Conservation (phyloP, 2,329 filamentous ascomycete species). For the Mycosphaerelloides madeirae region DNA sequence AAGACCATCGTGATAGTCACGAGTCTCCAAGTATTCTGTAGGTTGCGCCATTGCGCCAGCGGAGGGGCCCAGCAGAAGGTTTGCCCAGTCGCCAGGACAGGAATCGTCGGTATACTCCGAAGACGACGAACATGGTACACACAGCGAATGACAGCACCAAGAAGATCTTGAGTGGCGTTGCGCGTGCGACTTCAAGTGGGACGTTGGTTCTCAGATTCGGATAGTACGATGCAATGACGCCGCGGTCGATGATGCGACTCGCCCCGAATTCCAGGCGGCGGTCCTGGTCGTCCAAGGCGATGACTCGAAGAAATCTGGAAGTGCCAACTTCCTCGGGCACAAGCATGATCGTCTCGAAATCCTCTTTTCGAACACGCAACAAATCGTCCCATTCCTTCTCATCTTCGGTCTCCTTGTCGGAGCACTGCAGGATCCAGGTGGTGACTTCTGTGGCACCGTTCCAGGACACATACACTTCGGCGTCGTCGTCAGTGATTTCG, state of each 20-base stretch:
- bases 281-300: slow-evolving; percentile 25
- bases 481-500: slow-evolving; percentile 27
- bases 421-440: slow-evolving; percentile 51
- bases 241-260: slow-evolving; percentile 21
- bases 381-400: slow-evolving; percentile 23
- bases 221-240: slow-evolving; percentile 17
- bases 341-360: slow-evolving; percentile 39
- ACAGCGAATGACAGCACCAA: slow-evolving; percentile 17
- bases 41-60: slow-evolving; percentile 22
- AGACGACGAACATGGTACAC: slow-evolving; percentile 21
- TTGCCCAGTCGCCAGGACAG: slow-evolving; percentile 21
- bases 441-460: slow-evolving; percentile 45
- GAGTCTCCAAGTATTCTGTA: slow-evolving; percentile 22
- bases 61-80: slow-evolving; percentile 17
- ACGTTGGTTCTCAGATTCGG: slow-evolving; percentile 1
- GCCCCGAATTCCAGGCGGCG: slow-evolving; percentile 21
- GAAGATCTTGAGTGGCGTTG: slow-evolving; percentile 19
- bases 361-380: slow-evolving; percentile 15
- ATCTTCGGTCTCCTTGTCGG: slow-evolving; percentile 23
- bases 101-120: slow-evolving; percentile 24
- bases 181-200: slow-evolving; percentile 4
- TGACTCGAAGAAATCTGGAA: slow-evolving; percentile 25
- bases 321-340: slow-evolving; percentile 15
- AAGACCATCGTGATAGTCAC: slow-evolving; percentile 6
- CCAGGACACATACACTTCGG: slow-evolving; percentile 48